phyloP scores from a whole-genome alignment of 805 yeast species.

The Kodamaea restingae region DNA sequence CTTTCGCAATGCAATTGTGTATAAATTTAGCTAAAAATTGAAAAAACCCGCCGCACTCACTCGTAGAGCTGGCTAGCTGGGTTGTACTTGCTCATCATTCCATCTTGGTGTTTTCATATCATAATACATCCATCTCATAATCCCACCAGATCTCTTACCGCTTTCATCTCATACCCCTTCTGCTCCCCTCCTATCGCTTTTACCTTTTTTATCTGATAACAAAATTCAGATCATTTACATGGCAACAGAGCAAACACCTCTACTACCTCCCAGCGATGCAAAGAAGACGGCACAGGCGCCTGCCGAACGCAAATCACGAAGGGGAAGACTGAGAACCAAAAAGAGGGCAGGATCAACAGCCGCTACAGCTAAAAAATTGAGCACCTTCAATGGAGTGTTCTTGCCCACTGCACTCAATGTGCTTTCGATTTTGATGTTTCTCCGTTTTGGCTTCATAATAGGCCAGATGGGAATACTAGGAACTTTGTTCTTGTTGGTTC shows the following conservation, averaged over 20 bases:
- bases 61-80: no score
- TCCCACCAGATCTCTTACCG: no score
- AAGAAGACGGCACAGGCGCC: neutral
- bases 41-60: no score
- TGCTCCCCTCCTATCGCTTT: no score
- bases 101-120: no score
- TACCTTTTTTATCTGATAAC: neutral
- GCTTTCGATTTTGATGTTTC: slow-evolving; percentile 87
- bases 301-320: neutral
- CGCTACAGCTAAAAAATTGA: slow-evolving; percentile 45
- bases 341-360: slow-evolving; percentile 1
- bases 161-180: no score
- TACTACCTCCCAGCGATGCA: slow-evolving; percentile 1
- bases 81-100: no score
- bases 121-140: no score
- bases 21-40: no score
- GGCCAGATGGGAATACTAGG: slow-evolving; percentile 94
- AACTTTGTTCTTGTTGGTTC: slow-evolving; percentile 56
- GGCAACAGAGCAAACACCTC: slow-evolving; percentile 7
- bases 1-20: no score
- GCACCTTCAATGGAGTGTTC: slow-evolving; percentile 85
- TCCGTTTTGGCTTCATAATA: slow-evolving; percentile 90
- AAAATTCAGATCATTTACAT: neutral
- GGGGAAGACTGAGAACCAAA: slow-evolving; percentile 2
- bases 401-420: slow-evolving; percentile 92